These are phyloP conservation scores for Erodium maritimum DNA, from an alignment of 345 rosid species.

Conservation along the genomic window DNA sequence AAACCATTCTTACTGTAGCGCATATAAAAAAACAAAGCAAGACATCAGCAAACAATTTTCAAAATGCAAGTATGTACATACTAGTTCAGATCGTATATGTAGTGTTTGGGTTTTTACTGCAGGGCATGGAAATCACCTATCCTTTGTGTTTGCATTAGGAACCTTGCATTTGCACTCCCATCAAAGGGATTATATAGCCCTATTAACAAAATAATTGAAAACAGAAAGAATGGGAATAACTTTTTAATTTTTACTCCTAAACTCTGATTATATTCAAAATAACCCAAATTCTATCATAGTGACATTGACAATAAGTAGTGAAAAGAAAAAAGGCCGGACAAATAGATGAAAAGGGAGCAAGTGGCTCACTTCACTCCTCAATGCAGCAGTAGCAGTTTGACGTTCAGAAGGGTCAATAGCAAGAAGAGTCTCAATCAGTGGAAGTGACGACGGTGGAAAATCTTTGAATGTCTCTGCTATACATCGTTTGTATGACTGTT, in stretches of 20 bases:
- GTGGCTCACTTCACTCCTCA: constrained; percentile 43
- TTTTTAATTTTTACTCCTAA: neutral
- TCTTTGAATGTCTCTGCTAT: constrained; percentile 57
- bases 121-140: neutral
- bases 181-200: neutral
- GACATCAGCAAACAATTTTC: no score
- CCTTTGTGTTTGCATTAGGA: neutral
- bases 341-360: constrained; percentile 12
- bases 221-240: neutral
- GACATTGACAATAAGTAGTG: no score
- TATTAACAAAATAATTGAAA: no score
- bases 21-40: neutral
- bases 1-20: neutral
- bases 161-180: neutral
- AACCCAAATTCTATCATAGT: no score
- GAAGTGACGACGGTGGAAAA: constrained; percentile 61
- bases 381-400: constrained; percentile 54
- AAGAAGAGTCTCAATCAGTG: constrained; percentile 55
- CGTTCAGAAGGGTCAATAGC: constrained; percentile 68
- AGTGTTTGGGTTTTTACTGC: neutral
- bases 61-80: neutral
- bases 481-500: constrained; percentile 58
- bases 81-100: neutral
- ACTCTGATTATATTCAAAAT: neutral
- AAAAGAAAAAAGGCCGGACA: neutral